Evolutionary conservation across 306 rosid genomes (phyloP), one percentile per base, ranked within the genome.

Genomic region (Oemleria cerasiformis): DNA sequence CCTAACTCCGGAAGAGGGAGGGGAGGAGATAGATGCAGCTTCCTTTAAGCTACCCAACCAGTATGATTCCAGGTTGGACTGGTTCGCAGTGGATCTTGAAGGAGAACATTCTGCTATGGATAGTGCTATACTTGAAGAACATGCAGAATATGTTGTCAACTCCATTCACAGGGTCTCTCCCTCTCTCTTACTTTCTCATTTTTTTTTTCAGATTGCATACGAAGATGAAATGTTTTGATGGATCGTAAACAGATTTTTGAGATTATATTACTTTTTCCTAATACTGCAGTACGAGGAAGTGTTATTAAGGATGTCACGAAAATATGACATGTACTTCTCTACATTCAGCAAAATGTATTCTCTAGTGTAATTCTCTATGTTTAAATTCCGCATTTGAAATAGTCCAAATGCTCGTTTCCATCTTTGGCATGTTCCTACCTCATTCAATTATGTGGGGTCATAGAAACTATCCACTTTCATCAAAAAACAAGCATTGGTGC

Each of bases 21-120:
- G 83, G 39, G 76, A 57, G 30, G 78, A 67, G 63, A 62, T 73
- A n/a, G 79, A 82, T 73, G 72, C 76, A 41, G 77, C 80, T 59
- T 75, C 72, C 57, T 76, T 86, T 75, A 80, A 83, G 63, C 80
- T 88, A 77, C 92, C 88, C 39, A 87, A 79, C 78, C 91, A 78
- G 51, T 91, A 89, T 69, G 75, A 78, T 12, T 84, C 88, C 83
- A 84, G 79, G 89, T 74, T 94, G 80, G 99, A 94, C 76, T 91
- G 97, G 99, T 91, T 94, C 73, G 78, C 96, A 1, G 97, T 89
- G 77, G 99, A 94, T 82, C 99, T 94, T 65, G 97, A 91, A 84
- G 97, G 97, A 17, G 97, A 94, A 60, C 99, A 94, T 83, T 94
- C 99, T 55, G 99, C 99, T 49, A 85, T 94, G 99, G 99, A 94